A percentile compares a stretch with the other conserved stretches of the same genome.
These are phyloP conservation scores for Apiospora rasikravindrae DNA, from an alignment of 2,329 filamentous ascomycete species.

Conservation along the genomic window DNA sequence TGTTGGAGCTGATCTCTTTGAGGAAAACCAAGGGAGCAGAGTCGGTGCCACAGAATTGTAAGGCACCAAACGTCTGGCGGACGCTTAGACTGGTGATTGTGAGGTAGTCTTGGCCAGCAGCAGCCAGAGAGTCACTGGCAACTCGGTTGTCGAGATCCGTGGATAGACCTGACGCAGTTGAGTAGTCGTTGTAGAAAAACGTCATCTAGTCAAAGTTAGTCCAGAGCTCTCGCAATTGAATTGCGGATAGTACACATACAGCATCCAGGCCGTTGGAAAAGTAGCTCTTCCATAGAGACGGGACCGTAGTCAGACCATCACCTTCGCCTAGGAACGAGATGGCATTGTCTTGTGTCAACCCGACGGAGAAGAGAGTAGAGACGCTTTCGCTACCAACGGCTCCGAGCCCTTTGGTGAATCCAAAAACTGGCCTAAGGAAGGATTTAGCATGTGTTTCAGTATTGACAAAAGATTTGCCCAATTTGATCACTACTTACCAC, in stretches of 20 bases:
- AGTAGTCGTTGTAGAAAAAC: conserved; percentile 80
- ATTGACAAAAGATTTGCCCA: not conserved
- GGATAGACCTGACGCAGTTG: conserved; percentile 61
- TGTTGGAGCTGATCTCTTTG: conserved; percentile 89
- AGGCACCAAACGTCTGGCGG: conserved; percentile 80
- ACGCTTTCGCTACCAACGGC: conserved; percentile 43
- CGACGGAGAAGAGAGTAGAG: conserved; percentile 73
- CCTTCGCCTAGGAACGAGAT: conserved; percentile 75
- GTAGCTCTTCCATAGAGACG: conserved; percentile 78
- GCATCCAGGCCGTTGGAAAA: conserved; percentile 67
- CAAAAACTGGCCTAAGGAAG: conserved; percentile 73
- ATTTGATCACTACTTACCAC: conserved; percentile 41
- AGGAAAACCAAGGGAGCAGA: conserved; percentile 77
- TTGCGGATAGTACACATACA: conserved; percentile 35
- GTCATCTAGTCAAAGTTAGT: conserved; percentile 46
- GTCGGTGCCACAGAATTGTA: conserved; percentile 73
- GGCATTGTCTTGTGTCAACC: conserved; percentile 77
- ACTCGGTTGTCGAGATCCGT: conserved; percentile 72
- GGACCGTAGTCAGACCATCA: conserved; percentile 65
- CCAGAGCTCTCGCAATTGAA: not conserved
- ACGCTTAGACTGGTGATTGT: conserved; percentile 79
- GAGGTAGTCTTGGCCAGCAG: conserved; percentile 74
- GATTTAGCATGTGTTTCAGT: not conserved
- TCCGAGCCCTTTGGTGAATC: conserved; percentile 69
- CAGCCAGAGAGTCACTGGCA: conserved; percentile 67